Conservation (phyloP, 345 rosid species). For the Eutrema yunnanense region DNA sequence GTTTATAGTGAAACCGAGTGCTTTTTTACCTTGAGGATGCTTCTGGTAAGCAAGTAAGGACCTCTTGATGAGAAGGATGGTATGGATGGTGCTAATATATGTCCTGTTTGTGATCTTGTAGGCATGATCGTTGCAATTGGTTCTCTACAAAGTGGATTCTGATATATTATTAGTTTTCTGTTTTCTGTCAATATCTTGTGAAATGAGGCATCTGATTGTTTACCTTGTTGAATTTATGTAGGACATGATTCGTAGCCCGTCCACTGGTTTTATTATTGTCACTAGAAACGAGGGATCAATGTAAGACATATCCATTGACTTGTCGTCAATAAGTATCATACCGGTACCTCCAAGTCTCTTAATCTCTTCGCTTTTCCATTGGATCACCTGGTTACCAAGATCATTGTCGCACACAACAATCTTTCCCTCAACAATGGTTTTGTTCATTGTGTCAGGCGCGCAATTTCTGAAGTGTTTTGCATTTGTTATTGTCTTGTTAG, state of each 20-base stretch:
- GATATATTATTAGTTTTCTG: neutral
- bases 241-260: slow-evolving; percentile 33
- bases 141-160: slow-evolving; percentile 29
- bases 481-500: neutral
- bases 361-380: slow-evolving; percentile 33
- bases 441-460: slow-evolving; percentile 33
- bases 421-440: slow-evolving; percentile 40
- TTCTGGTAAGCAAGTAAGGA: slow-evolving; percentile 47
- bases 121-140: slow-evolving; percentile 63
- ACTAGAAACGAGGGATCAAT: slow-evolving; percentile 39
- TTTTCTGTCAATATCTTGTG: neutral
- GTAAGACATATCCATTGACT: slow-evolving; percentile 35
- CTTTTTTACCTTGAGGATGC: slow-evolving; percentile 60
- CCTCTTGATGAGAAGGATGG: slow-evolving; percentile 78
- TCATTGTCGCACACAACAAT: slow-evolving; percentile 55
- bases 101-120: slow-evolving; percentile 36
- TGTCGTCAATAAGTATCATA: slow-evolving; percentile 38
- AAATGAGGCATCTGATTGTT: neutral
- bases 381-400: neutral
- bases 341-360: slow-evolving; percentile 50
- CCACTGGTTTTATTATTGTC: slow-evolving; percentile 43
- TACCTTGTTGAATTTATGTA: slow-evolving; percentile 66
- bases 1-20: neutral
- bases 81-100: slow-evolving; percentile 53
- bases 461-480: slow-evolving; percentile 44